Percentiles rank a stretch among this genome's conserved stretches.
Conservation (phyloP, 2,329 filamentous ascomycete genomes). For the Catunica adiposa region DNA sequence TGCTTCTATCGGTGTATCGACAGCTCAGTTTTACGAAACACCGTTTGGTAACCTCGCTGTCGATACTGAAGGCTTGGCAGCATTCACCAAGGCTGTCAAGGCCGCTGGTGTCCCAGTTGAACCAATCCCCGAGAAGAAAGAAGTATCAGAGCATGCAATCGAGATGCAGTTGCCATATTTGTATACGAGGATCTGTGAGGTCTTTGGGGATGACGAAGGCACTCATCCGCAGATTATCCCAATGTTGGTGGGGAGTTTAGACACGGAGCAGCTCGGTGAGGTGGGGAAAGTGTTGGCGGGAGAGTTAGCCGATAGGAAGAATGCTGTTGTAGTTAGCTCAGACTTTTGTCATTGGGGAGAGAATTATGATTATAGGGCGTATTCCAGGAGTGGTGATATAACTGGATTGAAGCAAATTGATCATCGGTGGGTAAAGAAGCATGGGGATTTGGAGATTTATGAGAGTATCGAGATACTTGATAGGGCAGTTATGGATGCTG, state of each 20-base stretch:
- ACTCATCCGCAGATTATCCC: conserved; percentile 63
- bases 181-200: conserved; percentile 51
- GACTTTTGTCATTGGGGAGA: conserved; percentile 96
- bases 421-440: conserved; percentile 3
- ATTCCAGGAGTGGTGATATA: conserved; percentile 32
- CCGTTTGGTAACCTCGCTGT: conserved; percentile 55
- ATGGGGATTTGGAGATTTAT: conserved; percentile 43
- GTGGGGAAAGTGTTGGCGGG: conserved; percentile 58
- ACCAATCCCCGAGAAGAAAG: conserved; percentile 46
- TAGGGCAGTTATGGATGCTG: conserved; percentile 64
- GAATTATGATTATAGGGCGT: conserved; percentile 71
- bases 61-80: conserved; percentile 38
- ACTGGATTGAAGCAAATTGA: conserved; percentile 26
- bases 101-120: conserved; percentile 22
- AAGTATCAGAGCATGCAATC: conserved; percentile 77
- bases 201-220: conserved; percentile 28
- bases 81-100: conserved; percentile 32
- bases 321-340: conserved; percentile 76
- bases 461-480: conserved; percentile 74
- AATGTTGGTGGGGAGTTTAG: conserved; percentile 68
- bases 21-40: conserved; percentile 53
- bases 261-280: conserved; percentile 44
- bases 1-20: conserved; percentile 57
- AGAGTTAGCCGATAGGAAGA: conserved; percentile 58
- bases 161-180: conserved; percentile 96